Conservation (phyloP, 202 grass and related monocot species). For the Brachypodium distachyon region DNA sequence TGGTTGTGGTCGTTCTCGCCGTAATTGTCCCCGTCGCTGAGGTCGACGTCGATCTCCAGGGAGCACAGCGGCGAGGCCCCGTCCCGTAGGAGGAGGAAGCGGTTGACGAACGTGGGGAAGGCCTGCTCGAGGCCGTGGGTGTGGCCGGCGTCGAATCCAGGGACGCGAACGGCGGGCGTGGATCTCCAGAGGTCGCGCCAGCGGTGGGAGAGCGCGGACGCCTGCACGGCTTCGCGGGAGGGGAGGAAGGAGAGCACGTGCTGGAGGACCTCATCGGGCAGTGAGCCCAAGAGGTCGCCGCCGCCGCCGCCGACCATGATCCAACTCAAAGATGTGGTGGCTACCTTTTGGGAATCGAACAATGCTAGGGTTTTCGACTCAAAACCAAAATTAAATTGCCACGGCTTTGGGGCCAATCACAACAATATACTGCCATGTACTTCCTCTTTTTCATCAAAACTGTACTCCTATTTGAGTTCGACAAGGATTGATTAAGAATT, state of each 20-base stretch:
- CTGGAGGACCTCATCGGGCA: not conserved
- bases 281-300: not conserved
- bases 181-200: not conserved
- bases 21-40: not conserved
- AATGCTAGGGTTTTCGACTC: no score
- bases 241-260: constrained; percentile 1
- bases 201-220: not conserved
- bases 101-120: not conserved
- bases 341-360: no score
- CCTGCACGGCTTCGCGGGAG: not conserved
- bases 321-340: no score
- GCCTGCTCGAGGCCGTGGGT: no score
- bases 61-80: not conserved
- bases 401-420: no score
- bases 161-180: not conserved
- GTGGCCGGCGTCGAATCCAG: no score
- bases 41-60: not conserved
- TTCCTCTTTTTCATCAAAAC: no score
- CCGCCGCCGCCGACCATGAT: not conserved
- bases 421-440: no score
- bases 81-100: not conserved
- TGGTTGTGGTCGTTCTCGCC: not conserved
- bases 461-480: no score
- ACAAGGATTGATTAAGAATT: no score
- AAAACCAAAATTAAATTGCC: no score